Base-by-base conservation (phyloP, 345 rosid species). In the Sapria himalayana region DNA sequence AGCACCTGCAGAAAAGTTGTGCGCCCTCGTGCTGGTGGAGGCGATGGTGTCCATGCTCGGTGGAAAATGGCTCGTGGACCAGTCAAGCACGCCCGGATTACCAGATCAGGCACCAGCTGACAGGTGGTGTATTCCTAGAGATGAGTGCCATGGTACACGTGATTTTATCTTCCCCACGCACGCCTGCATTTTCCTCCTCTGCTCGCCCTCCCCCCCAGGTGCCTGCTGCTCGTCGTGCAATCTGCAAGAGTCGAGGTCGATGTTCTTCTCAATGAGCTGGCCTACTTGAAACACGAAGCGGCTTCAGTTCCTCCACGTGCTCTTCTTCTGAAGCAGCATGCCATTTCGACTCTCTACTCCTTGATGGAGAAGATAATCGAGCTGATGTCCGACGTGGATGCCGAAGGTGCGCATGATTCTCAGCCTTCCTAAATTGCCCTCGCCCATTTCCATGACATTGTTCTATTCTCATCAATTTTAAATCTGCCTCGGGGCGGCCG, bases 231-330 rank as follows among this genome's bases (percentile, higher is more conserved):
- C 35, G 89, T 85, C 29, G 48, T 78, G 60, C 81, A 81, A 64
- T 67, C 92, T 35, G 63, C 97, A 37, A 67, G 81, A 70, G 92
- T 81, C 49, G 92, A 86, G 58, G 59, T 76, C 61, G 77, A 86
- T 42, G 89, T 81, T 51, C 49, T 86, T 67, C 55, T 69, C 56
- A 76, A 81, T 68, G 89, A 86, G 29, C 63, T 81, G 37, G 94
- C 85, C 33, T 86, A 78, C 61, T 42, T 69, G 52, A 76, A 76
- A 37, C 78, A 75, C 52, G 97, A 81, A 68, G 89, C 92, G 58
- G 49, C 66, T 41, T 73, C 74, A 15, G 45, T 62, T 20, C 50
- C 57, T 57, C 62, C 29, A 43, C 92, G 75, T 50, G 53, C 39
- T 41, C 37, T 64, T 52, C 47, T 57, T 35, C 63, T 59, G 35